These are phyloP conservation scores for Amanita rimosa DNA, from an alignment of 768 basidiomycete species.

Conservation along the genomic window DNA sequence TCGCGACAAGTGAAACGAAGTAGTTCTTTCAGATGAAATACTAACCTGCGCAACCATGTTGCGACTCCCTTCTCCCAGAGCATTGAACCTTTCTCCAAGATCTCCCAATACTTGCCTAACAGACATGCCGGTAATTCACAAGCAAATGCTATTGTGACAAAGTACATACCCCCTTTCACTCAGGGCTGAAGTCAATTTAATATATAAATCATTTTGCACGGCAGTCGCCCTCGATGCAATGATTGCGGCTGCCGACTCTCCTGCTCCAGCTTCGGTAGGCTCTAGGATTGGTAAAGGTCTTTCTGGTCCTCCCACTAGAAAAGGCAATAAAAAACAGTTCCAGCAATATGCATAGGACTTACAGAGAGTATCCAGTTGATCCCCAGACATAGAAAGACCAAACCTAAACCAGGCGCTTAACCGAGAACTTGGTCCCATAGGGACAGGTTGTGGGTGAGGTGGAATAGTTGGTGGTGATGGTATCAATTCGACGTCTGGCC, in stretches of 20 bases:
- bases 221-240: conserved; percentile 23
- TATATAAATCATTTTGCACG: conserved; percentile 31
- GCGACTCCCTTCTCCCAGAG: conserved; percentile 54
- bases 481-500: conserved; percentile 42
- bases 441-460: conserved; percentile 51
- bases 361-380: conserved; percentile 51
- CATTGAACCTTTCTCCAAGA: conserved; percentile 50
- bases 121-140: background rate
- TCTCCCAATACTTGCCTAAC: conserved; percentile 50
- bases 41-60: conserved; percentile 53
- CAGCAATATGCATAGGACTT: conserved; percentile 14
- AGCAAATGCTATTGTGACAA: background rate
- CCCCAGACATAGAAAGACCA: conserved; percentile 40
- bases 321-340: background rate
- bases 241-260: conserved; percentile 12
- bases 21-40: background rate
- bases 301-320: conserved; percentile 54
- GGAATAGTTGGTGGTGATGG: conserved; percentile 30
- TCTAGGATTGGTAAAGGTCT: conserved; percentile 36
- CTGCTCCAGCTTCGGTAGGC: background rate
- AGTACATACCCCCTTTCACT: conserved; percentile 51
- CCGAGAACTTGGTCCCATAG: conserved; percentile 44
- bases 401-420: conserved; percentile 46
- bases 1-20: background rate
- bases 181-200: conserved; percentile 38